Base-by-base conservation (phyloP, 768 basidiomycete species). In the Trametopsis cervina region DNA sequence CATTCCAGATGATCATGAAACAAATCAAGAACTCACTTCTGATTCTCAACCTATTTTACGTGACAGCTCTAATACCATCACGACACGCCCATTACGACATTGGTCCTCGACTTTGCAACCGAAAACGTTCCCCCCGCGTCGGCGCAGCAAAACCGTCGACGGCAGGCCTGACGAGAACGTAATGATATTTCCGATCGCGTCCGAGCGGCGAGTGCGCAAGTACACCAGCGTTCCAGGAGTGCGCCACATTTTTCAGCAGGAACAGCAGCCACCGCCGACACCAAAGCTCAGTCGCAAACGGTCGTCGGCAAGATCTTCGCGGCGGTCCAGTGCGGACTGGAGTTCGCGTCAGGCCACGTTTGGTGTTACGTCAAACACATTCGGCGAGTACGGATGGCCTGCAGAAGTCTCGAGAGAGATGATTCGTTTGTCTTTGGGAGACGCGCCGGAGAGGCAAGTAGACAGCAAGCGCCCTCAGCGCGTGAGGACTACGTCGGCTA, bases 251-350 rank as follows among this genome's bases (percentile, higher is more conserved):
- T 65, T 63, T 44, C 33, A 37, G 26, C 35, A 48, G 20, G 57
- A 58, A 12, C 44, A 50, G n/a, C 40, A 25, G 15, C 42, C 17
- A 36, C 24, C 40, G 37, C 10, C n/a, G 29, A 22, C 20, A 6
- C 25, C 23, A 27, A 7, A 10, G 11, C 13, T 42, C 22, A 29
- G 11, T 24, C 21, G 27, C 24, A 47, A 47, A 24, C 43, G 29
- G 12, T 35, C 48, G n/a, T 42, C 51, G 17, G 62, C 61, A 24
- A 59, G 49, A 13, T 65, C 65, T 48, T 69, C 66, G 43, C 66
- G 80, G 56, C 70, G 79, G 39, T 64, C 66, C 39, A 82, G 80
- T 54, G 79, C 81, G 22, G 79, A 81, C 43, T 80, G 76, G 66
- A 78, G 69, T 41, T 69, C 78, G 15, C 59, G 69, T 45, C 73